These are phyloP conservation scores for Citrus hindsii DNA, from an alignment of 345 rosid species.

Conservation along the genomic window DNA sequence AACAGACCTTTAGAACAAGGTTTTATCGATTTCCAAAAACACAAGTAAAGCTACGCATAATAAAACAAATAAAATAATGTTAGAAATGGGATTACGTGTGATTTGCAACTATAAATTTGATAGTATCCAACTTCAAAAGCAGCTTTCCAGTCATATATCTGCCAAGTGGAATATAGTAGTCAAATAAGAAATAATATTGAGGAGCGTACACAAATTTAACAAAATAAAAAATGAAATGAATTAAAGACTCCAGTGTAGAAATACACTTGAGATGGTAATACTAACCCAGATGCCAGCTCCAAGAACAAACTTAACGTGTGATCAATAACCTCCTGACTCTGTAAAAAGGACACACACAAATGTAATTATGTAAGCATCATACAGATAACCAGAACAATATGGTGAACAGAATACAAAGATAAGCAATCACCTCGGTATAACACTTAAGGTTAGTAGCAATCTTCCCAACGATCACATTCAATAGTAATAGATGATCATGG, in stretches of 20 bases:
- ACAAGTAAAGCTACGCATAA: conserved; percentile 13
- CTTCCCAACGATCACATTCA: conserved; percentile 93
- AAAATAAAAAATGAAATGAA: conserved; percentile 5
- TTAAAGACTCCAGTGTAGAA: background rate
- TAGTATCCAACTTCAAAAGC: conserved; percentile 87
- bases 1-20: conserved; percentile 3
- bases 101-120: conserved; percentile 88
- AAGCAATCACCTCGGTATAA: conserved; percentile 64
- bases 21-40: background rate
- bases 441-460: conserved; percentile 94
- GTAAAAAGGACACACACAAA: conserved; percentile 19
- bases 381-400: conserved; percentile 9
- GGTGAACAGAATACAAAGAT: background rate
- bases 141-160: conserved; percentile 99
- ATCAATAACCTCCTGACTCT: conserved; percentile 93
- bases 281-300: conserved; percentile 96
- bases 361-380: conserved; percentile 6
- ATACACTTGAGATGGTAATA: conserved; percentile 22
- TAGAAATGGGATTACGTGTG: conserved; percentile 60
- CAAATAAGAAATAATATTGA: background rate
- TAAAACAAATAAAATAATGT: conserved; percentile 8
- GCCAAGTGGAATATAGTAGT: conserved; percentile 20
- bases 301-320: conserved; percentile 91
- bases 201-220: background rate
- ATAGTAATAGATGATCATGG: conserved; percentile 79